Percentiles rank a stretch among this genome's conserved stretches.
phyloP scores from a whole-genome alignment of 768 basidiomycete species.

The Ramaria sp. region DNA sequence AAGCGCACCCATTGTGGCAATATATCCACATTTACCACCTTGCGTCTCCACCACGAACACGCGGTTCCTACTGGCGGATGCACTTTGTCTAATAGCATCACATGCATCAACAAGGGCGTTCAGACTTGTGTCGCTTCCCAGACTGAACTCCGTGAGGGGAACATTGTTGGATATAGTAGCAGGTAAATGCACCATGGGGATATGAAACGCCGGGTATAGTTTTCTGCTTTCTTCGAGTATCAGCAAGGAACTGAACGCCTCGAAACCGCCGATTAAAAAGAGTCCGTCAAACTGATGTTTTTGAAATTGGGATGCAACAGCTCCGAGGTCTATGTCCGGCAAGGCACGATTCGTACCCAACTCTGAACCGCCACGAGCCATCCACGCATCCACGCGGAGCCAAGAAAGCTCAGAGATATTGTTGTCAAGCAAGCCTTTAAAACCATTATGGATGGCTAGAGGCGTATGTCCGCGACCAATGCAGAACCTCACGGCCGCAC shows the following conservation, averaged over 20 bases:
- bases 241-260: slow-evolving; percentile 75
- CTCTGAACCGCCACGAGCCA: slow-evolving; percentile 91
- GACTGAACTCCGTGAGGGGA: slow-evolving; percentile 89
- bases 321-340: slow-evolving; percentile 80
- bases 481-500: slow-evolving; percentile 90
- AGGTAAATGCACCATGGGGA: slow-evolving; percentile 93
- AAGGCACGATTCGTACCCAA: slow-evolving; percentile 90
- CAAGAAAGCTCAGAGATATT: slow-evolving; percentile 79
- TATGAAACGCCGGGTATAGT: slow-evolving; percentile 84
- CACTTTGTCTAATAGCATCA: slow-evolving; percentile 97
- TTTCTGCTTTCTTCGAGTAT: slow-evolving; percentile 72
- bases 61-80: slow-evolving; percentile 87
- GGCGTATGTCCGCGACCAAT: slow-evolving; percentile 85
- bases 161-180: slow-evolving; percentile 99
- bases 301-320: slow-evolving; percentile 87
- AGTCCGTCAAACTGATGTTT: slow-evolving; percentile 67
- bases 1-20: slow-evolving; percentile 90
- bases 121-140: slow-evolving; percentile 95
- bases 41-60: slow-evolving; percentile 99
- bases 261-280: slow-evolving; percentile 92
- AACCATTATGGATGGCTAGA: slow-evolving; percentile 92
- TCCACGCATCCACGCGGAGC: slow-evolving; percentile 97
- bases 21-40: slow-evolving; percentile 92
- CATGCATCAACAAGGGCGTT: slow-evolving; percentile 97
- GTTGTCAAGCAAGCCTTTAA: slow-evolving; percentile 88